Evolutionary conservation across 257 asterid genomes (phyloP).

Genomic region (Solanum verrucosum): DNA sequence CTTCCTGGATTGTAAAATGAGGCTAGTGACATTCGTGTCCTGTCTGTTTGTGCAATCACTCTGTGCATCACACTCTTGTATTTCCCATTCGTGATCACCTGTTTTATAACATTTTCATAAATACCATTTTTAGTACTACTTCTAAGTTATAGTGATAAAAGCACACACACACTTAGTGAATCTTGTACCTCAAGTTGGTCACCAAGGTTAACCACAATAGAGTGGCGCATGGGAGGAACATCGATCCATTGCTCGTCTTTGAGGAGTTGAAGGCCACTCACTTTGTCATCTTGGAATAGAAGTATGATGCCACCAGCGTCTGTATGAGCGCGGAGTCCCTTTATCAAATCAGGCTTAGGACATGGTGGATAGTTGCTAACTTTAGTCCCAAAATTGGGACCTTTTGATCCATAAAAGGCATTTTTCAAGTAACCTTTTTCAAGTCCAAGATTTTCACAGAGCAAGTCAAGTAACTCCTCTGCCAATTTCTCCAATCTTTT

Average conservation of each 20-base stretch:
- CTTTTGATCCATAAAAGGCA: slow-evolving; percentile 31
- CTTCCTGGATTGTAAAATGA: slow-evolving; percentile 20
- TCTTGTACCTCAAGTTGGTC: slow-evolving; percentile 50
- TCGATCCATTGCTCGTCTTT: slow-evolving; percentile 50
- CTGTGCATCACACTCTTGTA: slow-evolving; percentile 23
- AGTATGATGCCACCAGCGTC: slow-evolving; percentile 64
- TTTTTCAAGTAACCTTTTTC: slow-evolving; percentile 44
- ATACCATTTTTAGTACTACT: neutral
- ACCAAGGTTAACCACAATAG: slow-evolving; percentile 65
- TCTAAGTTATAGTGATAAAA: neutral
- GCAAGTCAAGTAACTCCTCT: slow-evolving; percentile 36
- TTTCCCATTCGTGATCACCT: slow-evolving; percentile 22
- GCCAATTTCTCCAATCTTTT: slow-evolving; percentile 42
- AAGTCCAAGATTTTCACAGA: slow-evolving; percentile 49
- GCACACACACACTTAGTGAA: too few species aligned
- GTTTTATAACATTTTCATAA: neutral
- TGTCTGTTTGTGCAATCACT: slow-evolving; percentile 19
- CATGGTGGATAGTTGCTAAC: slow-evolving; percentile 69
- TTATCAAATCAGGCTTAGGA: slow-evolving; percentile 41
- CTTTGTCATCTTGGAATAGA: slow-evolving; percentile 59
- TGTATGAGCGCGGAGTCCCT: slow-evolving; percentile 62
- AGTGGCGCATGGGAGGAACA: slow-evolving; percentile 48
- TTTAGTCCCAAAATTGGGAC: slow-evolving; percentile 56
- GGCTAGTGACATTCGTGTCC: slow-evolving; percentile 19
- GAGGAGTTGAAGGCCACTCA: slow-evolving; percentile 50